Evolutionary conservation across 164 flowering plant genomes (phyloP).

Genomic region (Kalanchoe fedtschenkoi): DNA sequence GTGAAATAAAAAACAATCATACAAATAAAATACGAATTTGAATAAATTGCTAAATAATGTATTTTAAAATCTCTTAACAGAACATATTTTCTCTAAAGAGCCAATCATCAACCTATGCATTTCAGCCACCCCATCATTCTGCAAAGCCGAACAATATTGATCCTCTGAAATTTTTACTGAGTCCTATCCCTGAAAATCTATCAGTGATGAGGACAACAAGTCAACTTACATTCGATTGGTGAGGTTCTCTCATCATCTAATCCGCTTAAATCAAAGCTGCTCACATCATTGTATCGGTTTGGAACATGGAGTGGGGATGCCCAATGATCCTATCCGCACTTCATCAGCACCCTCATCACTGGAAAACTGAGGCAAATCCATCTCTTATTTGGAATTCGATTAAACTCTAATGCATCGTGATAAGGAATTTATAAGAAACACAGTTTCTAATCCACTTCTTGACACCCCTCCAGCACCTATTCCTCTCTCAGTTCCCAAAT

Average conservation of each 20-base stretch:
- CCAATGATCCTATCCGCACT: neutral
- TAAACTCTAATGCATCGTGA: neutral
- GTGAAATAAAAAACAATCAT: too few relatives aligned
- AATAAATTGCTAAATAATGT: too few relatives aligned
- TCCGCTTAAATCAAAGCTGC: neutral
- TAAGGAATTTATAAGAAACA: neutral
- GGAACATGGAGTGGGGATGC: neutral
- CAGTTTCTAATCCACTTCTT: neutral
- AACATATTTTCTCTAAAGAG: neutral
- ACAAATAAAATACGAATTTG: too few relatives aligned
- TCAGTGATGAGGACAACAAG: neutral
- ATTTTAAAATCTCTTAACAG: too few relatives aligned
- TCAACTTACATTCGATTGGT: neutral
- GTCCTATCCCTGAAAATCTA: neutral
- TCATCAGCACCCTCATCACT: neutral
- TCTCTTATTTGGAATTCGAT: neutral
- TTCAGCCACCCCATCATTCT: neutral
- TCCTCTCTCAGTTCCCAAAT: neutral
- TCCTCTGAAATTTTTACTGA: neutral
- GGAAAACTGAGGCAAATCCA: conserved; percentile 1
- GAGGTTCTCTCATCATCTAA: neutral
- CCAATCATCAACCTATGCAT: conserved; percentile 1
- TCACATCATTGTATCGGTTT: neutral
- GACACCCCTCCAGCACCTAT: neutral
- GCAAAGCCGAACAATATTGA: neutral